phyloP scores from a whole-genome alignment of 2,329 filamentous ascomycete genomes.

The Polytolypa hystricis region DNA sequence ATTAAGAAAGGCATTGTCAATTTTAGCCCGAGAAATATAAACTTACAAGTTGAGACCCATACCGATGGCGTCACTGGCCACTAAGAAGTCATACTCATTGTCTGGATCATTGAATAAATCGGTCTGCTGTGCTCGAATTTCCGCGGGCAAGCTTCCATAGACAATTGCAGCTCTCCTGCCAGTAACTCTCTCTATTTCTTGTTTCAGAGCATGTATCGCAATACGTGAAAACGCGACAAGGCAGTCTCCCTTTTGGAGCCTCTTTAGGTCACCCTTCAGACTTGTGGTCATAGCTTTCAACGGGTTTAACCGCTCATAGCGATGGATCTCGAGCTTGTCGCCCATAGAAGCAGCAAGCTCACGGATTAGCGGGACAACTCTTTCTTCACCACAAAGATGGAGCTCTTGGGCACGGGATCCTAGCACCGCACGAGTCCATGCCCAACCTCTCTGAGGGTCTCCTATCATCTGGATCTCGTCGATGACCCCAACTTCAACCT shows the following conservation, averaged over 20 bases:
- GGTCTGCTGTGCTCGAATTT: slow-evolving; percentile 85
- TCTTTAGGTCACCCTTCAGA: slow-evolving; percentile 51
- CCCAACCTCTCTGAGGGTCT: slow-evolving; percentile 69
- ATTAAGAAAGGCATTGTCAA: background rate
- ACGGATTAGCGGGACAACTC: slow-evolving; percentile 67
- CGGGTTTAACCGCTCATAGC: slow-evolving; percentile 72
- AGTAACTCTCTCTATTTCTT: slow-evolving; percentile 62
- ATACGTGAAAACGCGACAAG: slow-evolving; percentile 78
- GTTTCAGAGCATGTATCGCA: slow-evolving; percentile 69
- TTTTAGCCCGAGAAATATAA: background rate
- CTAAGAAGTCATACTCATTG: slow-evolving; percentile 90
- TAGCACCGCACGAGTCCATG: slow-evolving; percentile 84
- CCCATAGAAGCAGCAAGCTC: slow-evolving; percentile 68
- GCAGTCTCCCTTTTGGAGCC: slow-evolving; percentile 78
- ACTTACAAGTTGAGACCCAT: slow-evolving; percentile 88
- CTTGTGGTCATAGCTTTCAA: slow-evolving; percentile 55
- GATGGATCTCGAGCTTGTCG: slow-evolving; percentile 70
- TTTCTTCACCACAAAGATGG: slow-evolving; percentile 84
- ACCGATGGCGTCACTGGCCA: slow-evolving; percentile 89
- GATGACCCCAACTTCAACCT: slow-evolving; percentile 81
- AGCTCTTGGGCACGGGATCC: slow-evolving; percentile 80
- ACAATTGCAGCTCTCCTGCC: slow-evolving; percentile 79
- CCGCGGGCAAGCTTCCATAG: slow-evolving; percentile 82
- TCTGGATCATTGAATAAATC: slow-evolving; percentile 87
- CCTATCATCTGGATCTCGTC: slow-evolving; percentile 99